These are phyloP conservation scores for Penicillium sp. DNA, from an alignment of 2,329 filamentous ascomycete species.

Conservation along the genomic window DNA sequence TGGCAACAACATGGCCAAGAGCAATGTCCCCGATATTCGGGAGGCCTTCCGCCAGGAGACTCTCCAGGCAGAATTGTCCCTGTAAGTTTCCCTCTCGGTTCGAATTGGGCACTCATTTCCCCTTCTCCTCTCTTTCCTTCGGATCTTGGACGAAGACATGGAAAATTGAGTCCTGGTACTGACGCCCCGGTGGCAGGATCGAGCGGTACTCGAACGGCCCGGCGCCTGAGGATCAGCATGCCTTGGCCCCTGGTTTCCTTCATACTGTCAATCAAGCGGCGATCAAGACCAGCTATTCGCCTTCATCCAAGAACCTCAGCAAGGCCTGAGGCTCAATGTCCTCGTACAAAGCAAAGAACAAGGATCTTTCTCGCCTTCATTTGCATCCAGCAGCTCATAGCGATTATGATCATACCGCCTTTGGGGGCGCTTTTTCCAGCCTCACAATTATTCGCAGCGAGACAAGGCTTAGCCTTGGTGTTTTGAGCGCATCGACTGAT, in stretches of 20 bases:
- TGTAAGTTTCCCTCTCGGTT: slow-evolving; percentile 50
- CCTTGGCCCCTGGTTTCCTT: slow-evolving; percentile 11
- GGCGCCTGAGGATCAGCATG: slow-evolving; percentile 19
- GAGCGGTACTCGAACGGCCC: slow-evolving; percentile 23
- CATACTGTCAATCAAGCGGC: slow-evolving; percentile 13
- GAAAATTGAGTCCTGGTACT: background rate
- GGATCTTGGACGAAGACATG: too few relatives aligned
- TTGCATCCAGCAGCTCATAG: too few relatives aligned
- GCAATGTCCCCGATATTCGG: slow-evolving; percentile 88
- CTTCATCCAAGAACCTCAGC: slow-evolving; percentile 4
- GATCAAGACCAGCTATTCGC: slow-evolving; percentile 4
- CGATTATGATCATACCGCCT: too few relatives aligned
- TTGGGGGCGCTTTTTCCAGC: too few relatives aligned
- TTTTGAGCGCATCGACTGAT: too few relatives aligned
- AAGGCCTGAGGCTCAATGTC: background rate
- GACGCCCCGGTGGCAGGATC: slow-evolving; percentile 14
- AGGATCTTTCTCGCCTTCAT: too few relatives aligned
- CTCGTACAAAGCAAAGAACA: too few relatives aligned
- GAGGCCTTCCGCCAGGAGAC: slow-evolving; percentile 88
- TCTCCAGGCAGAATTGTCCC: slow-evolving; percentile 70
- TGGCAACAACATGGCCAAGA: slow-evolving; percentile 91
- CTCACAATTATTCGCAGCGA: too few relatives aligned
- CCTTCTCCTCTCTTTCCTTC: too few relatives aligned
- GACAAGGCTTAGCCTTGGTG: too few relatives aligned
- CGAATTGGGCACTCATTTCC: too few relatives aligned